Conservation (phyloP, 139 green algal species). For the Pleodorina starrii region DNA sequence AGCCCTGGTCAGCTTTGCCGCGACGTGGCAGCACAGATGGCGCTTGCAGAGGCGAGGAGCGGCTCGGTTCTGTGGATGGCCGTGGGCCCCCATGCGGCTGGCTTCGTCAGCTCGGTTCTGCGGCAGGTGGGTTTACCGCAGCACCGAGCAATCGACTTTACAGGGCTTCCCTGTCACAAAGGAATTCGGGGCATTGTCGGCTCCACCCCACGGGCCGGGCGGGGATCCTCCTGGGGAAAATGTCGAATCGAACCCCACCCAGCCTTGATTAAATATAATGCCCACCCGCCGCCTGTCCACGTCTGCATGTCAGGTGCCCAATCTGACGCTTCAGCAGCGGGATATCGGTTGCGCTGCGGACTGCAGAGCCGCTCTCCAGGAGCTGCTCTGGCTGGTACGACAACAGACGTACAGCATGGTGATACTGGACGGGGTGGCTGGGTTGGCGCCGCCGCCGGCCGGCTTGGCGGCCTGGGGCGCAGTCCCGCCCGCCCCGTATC, state of each 20-base stretch:
- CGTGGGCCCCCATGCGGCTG: background rate
- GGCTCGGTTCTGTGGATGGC: constrained; percentile 19
- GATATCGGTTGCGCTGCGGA: background rate
- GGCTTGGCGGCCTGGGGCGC: background rate
- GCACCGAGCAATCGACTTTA: too few relatives aligned
- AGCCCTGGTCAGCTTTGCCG: constrained; percentile 1
- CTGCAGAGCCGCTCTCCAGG: background rate
- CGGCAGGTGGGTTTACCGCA: background rate
- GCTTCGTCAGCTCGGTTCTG: background rate
- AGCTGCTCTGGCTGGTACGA: background rate
- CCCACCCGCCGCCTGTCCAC: too few relatives aligned
- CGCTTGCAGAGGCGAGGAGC: background rate
- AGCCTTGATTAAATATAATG: too few relatives aligned
- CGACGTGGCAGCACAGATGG: constrained; percentile 17
- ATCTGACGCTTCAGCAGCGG: background rate
- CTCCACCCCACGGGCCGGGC: too few relatives aligned
- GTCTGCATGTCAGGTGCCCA: background rate
- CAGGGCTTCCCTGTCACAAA: too few relatives aligned
- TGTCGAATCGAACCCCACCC: too few relatives aligned
- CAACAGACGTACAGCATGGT: constrained; percentile 9
- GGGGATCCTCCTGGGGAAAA: too few relatives aligned
- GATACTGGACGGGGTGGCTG: constrained; percentile 20
- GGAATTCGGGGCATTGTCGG: too few relatives aligned
- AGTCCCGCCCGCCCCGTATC: too few relatives aligned
- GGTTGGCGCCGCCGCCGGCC: constrained; percentile 13